phyloP scores from a whole-genome alignment of 495 filamentous ascomycete genomes.

The Daldinia loculata region DNA sequence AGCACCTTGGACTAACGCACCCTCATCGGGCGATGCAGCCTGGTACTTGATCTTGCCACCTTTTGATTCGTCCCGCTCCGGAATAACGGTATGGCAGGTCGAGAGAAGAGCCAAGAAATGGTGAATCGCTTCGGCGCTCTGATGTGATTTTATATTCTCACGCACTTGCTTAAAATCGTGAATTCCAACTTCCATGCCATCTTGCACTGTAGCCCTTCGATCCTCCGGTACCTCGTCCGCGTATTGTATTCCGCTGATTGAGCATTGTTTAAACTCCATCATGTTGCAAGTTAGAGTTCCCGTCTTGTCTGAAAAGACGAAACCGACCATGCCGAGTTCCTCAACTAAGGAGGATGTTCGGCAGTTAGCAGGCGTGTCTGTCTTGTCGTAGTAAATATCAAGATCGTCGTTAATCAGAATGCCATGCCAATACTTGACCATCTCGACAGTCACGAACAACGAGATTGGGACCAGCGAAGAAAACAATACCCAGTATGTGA shows the following conservation, averaged over 20 bases:
- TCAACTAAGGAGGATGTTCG: slow-evolving; percentile 96
- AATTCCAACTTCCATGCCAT: slow-evolving; percentile 80
- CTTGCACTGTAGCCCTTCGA: slow-evolving; percentile 77
- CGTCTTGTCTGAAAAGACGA: slow-evolving; percentile 99
- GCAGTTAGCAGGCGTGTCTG: slow-evolving; percentile 94
- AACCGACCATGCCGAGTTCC: slow-evolving; percentile 97
- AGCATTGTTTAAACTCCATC: slow-evolving; percentile 98
- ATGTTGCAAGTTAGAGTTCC: slow-evolving; percentile 98
- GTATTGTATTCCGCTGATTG: slow-evolving; percentile 93
- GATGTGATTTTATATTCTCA: slow-evolving; percentile 77
- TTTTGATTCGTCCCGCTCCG: slow-evolving; percentile 80
- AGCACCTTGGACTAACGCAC: slow-evolving; percentile 93
- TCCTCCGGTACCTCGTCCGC: slow-evolving; percentile 94
- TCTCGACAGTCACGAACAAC: slow-evolving; percentile 95
- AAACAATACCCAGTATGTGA: slow-evolving; percentile 99
- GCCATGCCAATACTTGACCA: slow-evolving; percentile 98
- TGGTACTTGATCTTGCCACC: slow-evolving; percentile 92
- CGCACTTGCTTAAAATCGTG: slow-evolving; percentile 83
- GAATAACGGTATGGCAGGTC: slow-evolving; percentile 98
- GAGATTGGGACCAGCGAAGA: slow-evolving; percentile 97
- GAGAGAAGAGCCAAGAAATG: slow-evolving; percentile 89
- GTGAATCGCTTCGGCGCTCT: slow-evolving; percentile 74
- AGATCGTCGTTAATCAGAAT: slow-evolving; percentile 96
- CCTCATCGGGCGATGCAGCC: slow-evolving; percentile 96
- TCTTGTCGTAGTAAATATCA: slow-evolving; percentile 97